phyloP scores from a whole-genome alignment of 306 rosid species.

The Prunus mongolica region DNA sequence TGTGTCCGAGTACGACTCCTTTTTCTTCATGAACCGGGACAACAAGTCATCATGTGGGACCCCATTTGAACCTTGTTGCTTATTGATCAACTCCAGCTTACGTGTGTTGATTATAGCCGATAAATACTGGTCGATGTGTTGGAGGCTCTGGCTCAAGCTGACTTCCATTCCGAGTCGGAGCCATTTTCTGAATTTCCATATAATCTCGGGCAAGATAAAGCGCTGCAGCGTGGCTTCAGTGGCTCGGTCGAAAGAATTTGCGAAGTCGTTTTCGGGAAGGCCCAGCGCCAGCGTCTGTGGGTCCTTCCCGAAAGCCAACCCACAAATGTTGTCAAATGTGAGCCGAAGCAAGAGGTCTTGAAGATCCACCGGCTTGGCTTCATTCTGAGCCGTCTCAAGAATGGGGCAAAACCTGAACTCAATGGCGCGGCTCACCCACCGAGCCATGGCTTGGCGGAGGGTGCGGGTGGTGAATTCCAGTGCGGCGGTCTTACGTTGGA shows the following conservation, averaged over 20 bases:
- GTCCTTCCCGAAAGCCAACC: conserved; percentile 77
- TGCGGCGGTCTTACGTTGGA: conserved; percentile 92
- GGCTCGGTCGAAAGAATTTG: conserved; percentile 46
- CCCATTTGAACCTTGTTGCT: conserved; percentile 10
- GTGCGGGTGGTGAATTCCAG: conserved; percentile 88
- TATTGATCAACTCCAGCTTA: conserved; percentile 43
- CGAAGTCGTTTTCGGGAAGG: conserved; percentile 44
- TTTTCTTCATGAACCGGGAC: conserved; percentile 84
- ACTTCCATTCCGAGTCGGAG: conserved; percentile 66
- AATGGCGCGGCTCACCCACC: conserved; percentile 93
- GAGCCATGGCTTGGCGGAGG: conserved; percentile 90
- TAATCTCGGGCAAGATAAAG: conserved; percentile 34
- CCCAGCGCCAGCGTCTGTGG: conserved; percentile 52
- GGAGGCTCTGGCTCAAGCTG: conserved; percentile 43
- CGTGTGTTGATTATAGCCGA: conserved; percentile 57
- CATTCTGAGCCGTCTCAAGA: conserved; percentile 42
- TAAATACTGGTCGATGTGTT: conserved; percentile 44
- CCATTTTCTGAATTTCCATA: conserved; percentile 52
- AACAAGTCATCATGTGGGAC: conserved; percentile 61
- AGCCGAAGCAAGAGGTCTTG: conserved; percentile 87
- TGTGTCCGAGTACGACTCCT: conserved; percentile 54
- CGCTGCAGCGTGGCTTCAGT: conserved; percentile 55
- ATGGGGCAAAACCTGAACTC: conserved; percentile 67
- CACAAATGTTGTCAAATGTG: conserved; percentile 93
- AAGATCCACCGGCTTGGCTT: conserved; percentile 46